These are phyloP conservation scores for Boeremia lycopersici DNA, from an alignment of 2,329 filamentous ascomycete genomes.

Conservation along the genomic window DNA sequence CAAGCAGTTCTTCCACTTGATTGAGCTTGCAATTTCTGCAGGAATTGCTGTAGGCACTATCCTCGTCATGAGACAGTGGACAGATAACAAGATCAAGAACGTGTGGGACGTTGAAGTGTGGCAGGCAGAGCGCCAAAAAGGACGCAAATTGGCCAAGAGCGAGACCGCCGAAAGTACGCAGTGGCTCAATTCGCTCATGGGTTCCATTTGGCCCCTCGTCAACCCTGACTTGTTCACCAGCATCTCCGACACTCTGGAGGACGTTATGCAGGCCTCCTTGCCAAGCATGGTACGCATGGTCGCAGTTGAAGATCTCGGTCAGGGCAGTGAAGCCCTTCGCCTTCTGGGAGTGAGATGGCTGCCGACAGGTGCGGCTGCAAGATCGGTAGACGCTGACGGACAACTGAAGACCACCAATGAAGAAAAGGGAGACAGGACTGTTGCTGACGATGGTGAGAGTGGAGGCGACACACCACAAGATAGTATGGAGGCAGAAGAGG, in stretches of 20 bases:
- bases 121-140: constrained; percentile 65
- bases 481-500: constrained; percentile 74
- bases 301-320: constrained; percentile 75
- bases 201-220: constrained; percentile 74
- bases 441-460: constrained; percentile 52
- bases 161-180: constrained; percentile 68
- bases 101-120: constrained; percentile 73
- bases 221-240: constrained; percentile 76
- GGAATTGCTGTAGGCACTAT: constrained; percentile 43
- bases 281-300: constrained; percentile 75
- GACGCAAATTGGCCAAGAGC: constrained; percentile 53
- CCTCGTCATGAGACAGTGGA: constrained; percentile 63
- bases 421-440: constrained; percentile 58
- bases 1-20: constrained; percentile 34
- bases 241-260: constrained; percentile 73
- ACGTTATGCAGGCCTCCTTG: constrained; percentile 79
- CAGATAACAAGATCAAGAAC: constrained; percentile 64
- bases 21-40: constrained; percentile 38
- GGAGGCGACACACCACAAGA: constrained; percentile 44
- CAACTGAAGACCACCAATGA: constrained; percentile 58
- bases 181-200: constrained; percentile 73
- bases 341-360: constrained; percentile 76
- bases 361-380: constrained; percentile 70
- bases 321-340: constrained; percentile 73
- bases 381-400: constrained; percentile 65